Evolutionary conservation across 305 asterid genomes (phyloP), one percentile per base, ranked within the genome.

Genomic region (Fraxinus albicans): DNA sequence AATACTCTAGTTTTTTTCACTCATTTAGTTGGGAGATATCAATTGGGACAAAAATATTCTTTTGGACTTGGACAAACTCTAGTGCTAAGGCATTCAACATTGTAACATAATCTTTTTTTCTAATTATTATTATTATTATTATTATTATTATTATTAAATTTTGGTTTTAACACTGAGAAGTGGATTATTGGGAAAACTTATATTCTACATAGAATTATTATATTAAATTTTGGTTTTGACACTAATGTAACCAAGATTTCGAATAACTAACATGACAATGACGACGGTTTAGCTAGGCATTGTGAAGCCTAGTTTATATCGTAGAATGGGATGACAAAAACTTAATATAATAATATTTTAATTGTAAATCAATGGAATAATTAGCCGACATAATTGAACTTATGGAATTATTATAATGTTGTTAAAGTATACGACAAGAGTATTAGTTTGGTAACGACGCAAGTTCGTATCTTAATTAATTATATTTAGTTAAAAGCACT

Each of bases 221-320:
- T 25, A 25, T 25, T 25, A 25, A 25, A 25, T 25, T 25, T 25
- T 25, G 27, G 27, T 25, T 25, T 25, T 25, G 1, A 0, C 27
- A 77, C 82, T 76, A 73, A 77, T 70, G 80, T 9, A 82, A 38
- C 73, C 82, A 76, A 83, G 87, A 82, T 73, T 86, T 83, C 83
- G 83, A 86, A 83, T 89, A 86, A 88, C 91, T 86, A 87, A 88
- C 88, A 86, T 86, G 93, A 89, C 36, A 85, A 69, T 82, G 91
- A 90, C 91, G 77, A 85, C 31, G 83, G 85, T 83, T 85, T 82
- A 79, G 58, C 19, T 47, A 47, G 77, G 79, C 83, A 80, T 42
- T 77, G 47, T 75, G 25, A 75, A 83, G 73, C 86, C 75, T 86
- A 80, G 82, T 78, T 75, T 86, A 80, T 82, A 77, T 84, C 86